phyloP scores from a whole-genome alignment of 495 filamentous ascomycete genomes.

The Xanthoparmelia taractica region DNA sequence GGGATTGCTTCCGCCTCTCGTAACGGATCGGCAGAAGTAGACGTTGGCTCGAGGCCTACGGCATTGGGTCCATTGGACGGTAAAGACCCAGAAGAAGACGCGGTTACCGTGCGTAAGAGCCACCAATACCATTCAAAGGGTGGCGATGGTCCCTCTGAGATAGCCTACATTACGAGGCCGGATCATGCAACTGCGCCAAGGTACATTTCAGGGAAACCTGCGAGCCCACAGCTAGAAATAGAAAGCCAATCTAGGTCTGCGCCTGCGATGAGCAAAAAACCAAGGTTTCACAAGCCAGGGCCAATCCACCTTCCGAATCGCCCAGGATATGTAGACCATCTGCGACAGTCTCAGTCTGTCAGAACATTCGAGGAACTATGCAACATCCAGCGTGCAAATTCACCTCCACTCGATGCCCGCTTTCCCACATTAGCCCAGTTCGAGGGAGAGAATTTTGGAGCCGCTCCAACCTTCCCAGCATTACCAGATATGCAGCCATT shows the following conservation, averaged over 20 bases:
- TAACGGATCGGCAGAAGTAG: background rate
- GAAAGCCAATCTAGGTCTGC: background rate
- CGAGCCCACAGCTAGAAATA: background rate
- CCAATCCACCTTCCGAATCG: slow-evolving; percentile 16
- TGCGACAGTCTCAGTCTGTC: slow-evolving; percentile 1
- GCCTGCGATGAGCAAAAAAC: slow-evolving; percentile 4
- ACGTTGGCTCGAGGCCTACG: background rate
- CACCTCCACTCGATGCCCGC: slow-evolving; percentile 10
- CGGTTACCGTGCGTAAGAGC: background rate
- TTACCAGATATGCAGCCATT: slow-evolving; percentile 14
- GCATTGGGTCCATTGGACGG: background rate
- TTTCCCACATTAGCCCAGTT: slow-evolving; percentile 18
- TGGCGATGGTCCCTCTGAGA: background rate
- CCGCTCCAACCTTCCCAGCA: slow-evolving; percentile 8
- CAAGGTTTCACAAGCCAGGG: slow-evolving; percentile 15
- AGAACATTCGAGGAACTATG: background rate
- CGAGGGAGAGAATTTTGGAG: slow-evolving; percentile 2
- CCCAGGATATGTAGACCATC: background rate
- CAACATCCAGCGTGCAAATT: background rate
- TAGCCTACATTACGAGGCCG: background rate
- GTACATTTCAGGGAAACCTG: background rate
- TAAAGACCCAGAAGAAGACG: background rate
- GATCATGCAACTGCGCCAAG: background rate
- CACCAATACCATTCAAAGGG: background rate
- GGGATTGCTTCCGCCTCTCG: slow-evolving; percentile 2